These are phyloP conservation scores for Nakaseomyces kungkrabaensis DNA, from an alignment of 1,139 yeast genomes.

Conservation along the genomic window DNA sequence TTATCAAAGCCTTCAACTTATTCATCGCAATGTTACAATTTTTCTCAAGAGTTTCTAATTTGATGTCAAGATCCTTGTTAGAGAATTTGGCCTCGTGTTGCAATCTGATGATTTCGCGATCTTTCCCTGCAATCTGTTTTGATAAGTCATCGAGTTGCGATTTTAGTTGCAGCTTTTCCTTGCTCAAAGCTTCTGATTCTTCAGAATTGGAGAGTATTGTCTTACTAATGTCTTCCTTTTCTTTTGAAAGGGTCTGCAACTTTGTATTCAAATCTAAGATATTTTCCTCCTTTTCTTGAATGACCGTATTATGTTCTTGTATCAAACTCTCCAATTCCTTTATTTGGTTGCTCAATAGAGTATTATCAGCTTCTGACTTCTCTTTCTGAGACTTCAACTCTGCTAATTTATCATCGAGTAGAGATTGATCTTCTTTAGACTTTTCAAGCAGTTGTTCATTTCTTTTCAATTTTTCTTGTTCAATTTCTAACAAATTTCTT, in stretches of 20 bases:
- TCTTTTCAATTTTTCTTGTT: slow-evolving; percentile 15
- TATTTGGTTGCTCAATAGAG: slow-evolving; percentile 25
- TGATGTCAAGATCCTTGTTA: slow-evolving; percentile 30
- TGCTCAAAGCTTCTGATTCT: neutral
- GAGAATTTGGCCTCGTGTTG: slow-evolving; percentile 28
- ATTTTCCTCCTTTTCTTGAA: neutral
- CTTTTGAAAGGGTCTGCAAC: neutral
- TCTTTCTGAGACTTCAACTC: slow-evolving; percentile 23
- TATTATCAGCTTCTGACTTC: slow-evolving; percentile 20
- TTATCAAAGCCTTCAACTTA: slow-evolving; percentile 35
- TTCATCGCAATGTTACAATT: slow-evolving; percentile 30
- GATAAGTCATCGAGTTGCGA: slow-evolving; percentile 10
- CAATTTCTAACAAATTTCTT: slow-evolving; percentile 23
- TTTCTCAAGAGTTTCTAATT: slow-evolving; percentile 26
- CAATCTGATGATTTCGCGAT: slow-evolving; percentile 25
- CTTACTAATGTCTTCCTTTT: neutral
- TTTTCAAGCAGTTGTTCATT: slow-evolving; percentile 22
- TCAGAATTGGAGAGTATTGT: neutral
- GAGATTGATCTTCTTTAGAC: slow-evolving; percentile 11
- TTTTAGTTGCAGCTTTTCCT: slow-evolving; percentile 3
- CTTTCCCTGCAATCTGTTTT: slow-evolving; percentile 5
- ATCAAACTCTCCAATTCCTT: slow-evolving; percentile 17
- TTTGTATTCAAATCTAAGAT: neutral
- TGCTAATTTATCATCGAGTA: slow-evolving; percentile 22
- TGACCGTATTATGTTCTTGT: slow-evolving; percentile 11